phyloP scores from a whole-genome alignment of 2,329 filamentous ascomycete genomes.

The Phaeosphaeria sp. region DNA sequence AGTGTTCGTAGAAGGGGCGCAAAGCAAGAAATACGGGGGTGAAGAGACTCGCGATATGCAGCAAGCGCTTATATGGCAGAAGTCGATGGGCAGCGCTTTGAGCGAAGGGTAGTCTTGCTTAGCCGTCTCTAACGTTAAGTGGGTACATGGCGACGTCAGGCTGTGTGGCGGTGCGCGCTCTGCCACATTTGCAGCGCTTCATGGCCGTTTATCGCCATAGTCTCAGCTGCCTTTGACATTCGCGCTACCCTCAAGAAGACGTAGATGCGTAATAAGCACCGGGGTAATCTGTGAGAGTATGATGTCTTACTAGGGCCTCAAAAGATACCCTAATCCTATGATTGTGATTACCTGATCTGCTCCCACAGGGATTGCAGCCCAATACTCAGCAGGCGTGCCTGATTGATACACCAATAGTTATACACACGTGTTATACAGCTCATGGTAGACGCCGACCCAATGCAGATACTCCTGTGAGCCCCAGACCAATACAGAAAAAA shows the following conservation, averaged over 20 bases:
- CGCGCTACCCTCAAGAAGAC: constrained; percentile 6
- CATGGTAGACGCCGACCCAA: neutral
- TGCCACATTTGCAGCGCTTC: neutral
- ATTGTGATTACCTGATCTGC: neutral
- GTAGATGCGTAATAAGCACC: neutral
- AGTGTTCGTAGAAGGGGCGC: neutral
- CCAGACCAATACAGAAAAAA: neutral
- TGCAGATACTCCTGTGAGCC: neutral
- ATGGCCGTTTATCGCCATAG: neutral
- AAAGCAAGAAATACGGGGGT: neutral
- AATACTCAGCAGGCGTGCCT: constrained; percentile 18
- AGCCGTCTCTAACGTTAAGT: constrained; percentile 25
- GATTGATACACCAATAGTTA: constrained; percentile 20
- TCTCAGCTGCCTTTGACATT: constrained; percentile 16
- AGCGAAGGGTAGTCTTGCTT: constrained; percentile 26
- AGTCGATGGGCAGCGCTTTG: constrained; percentile 16
- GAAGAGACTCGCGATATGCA: constrained; percentile 13
- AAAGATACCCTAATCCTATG: neutral
- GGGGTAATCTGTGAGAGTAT: neutral
- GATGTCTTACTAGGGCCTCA: neutral
- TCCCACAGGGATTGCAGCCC: constrained; percentile 18
- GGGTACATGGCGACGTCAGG: constrained; percentile 10
- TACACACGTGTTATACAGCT: constrained; percentile 16
- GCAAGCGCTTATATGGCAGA: constrained; percentile 29
- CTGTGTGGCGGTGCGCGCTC: constrained; percentile 7